A percentile compares a stretch with the other conserved stretches of the same genome.
These are phyloP conservation scores for Mycena venus DNA, from an alignment of 768 basidiomycete species.

Conservation along the genomic window DNA sequence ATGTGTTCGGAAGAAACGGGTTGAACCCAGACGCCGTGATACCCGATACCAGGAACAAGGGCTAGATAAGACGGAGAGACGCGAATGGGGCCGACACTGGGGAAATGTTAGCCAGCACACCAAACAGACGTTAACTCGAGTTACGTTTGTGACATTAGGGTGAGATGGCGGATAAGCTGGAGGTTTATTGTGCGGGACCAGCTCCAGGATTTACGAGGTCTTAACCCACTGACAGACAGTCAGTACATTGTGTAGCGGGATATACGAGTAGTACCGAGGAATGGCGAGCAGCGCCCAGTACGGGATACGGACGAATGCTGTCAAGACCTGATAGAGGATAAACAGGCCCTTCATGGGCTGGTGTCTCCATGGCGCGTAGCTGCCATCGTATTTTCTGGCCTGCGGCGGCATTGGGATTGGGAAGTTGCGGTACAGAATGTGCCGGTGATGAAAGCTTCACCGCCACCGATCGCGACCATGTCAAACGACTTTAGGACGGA, in stretches of 20 bases:
- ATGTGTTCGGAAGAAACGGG: conserved; percentile 54
- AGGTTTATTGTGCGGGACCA: conserved; percentile 54
- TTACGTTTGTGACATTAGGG: not conserved
- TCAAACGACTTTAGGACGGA: conserved; percentile 66
- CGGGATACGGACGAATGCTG: conserved; percentile 60
- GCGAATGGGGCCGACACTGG: conserved; percentile 52
- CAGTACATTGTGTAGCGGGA: not conserved
- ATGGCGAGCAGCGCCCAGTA: conserved; percentile 59
- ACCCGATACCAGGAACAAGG: conserved; percentile 54
- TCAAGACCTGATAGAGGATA: conserved; percentile 60
- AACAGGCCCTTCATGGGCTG: conserved; percentile 66
- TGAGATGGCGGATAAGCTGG: conserved; percentile 48
- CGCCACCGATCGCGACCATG: conserved; percentile 35
- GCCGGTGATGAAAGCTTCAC: not conserved
- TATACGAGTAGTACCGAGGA: conserved; percentile 45
- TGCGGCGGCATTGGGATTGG: not conserved
- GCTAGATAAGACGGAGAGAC: conserved; percentile 54
- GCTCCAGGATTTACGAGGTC: conserved; percentile 63
- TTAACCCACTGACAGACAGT: conserved; percentile 46
- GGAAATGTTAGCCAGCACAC: not conserved
- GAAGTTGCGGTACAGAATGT: not conserved
- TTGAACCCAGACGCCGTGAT: conserved; percentile 65
- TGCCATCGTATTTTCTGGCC: not conserved
- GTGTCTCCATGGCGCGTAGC: conserved; percentile 36
- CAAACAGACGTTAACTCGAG: not conserved